Percentiles rank a stretch among this genome's conserved stretches.
These are phyloP conservation scores for Penicillium herquei DNA, from an alignment of 495 filamentous ascomycete species.

Conservation along the genomic window DNA sequence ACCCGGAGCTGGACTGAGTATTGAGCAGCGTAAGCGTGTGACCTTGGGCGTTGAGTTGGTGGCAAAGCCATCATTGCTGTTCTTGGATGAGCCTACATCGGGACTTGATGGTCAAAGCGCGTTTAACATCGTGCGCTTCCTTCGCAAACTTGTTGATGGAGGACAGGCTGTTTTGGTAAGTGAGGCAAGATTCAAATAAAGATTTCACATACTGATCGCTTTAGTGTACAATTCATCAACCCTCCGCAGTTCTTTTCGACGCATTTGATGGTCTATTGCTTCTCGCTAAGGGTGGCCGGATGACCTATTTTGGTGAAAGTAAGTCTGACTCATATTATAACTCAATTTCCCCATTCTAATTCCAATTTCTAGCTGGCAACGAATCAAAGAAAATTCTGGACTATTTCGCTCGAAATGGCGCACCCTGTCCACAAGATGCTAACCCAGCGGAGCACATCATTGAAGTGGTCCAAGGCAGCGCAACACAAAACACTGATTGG, in stretches of 20 bases:
- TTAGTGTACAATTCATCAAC: constrained; percentile 86
- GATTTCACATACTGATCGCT: constrained; percentile 1
- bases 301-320: constrained; percentile 59
- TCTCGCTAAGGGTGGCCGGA: constrained; percentile 51
- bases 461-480: constrained; percentile 43
- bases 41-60: constrained; percentile 79
- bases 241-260: constrained; percentile 64
- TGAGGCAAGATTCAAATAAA: not conserved
- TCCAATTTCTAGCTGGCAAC: constrained; percentile 56
- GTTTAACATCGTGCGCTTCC: constrained; percentile 67
- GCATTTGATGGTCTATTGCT: constrained; percentile 51
- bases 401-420: constrained; percentile 54
- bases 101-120: constrained; percentile 64
- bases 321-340: constrained; percentile 17
- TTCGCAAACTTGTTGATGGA: constrained; percentile 76
- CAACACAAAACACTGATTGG: constrained; percentile 42
- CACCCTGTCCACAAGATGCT: constrained; percentile 43
- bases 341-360: not conserved
- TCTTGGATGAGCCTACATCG: constrained; percentile 65
- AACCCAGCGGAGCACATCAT: constrained; percentile 63
- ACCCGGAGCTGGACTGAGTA: constrained; percentile 71
- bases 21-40: constrained; percentile 85
- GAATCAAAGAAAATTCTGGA: constrained; percentile 55
- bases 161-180: constrained; percentile 76
- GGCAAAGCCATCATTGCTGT: constrained; percentile 63